These are phyloP conservation scores for Dactylellina leptospora DNA, from an alignment of 2,329 filamentous ascomycete genomes.

Conservation along the genomic window DNA sequence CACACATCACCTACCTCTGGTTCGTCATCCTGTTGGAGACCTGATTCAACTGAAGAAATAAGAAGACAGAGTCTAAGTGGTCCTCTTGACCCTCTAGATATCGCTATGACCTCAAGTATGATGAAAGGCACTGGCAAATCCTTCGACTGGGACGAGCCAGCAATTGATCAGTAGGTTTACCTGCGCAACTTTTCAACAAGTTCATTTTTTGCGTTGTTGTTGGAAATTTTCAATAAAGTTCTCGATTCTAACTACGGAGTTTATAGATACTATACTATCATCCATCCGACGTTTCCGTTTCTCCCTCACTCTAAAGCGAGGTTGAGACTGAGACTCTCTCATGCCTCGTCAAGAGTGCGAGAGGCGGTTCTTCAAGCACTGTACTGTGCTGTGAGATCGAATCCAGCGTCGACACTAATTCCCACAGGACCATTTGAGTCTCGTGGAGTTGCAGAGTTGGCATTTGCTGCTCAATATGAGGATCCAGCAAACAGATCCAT, in stretches of 20 bases:
- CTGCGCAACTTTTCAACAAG: not conserved
- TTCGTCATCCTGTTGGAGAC: slow-evolving; percentile 57
- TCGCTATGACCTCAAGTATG: slow-evolving; percentile 56
- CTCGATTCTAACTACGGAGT: slow-evolving; percentile 54
- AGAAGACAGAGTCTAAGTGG: slow-evolving; percentile 59
- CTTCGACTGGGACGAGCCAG: slow-evolving; percentile 63
- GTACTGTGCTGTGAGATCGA: slow-evolving; percentile 68
- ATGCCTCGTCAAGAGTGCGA: slow-evolving; percentile 68
- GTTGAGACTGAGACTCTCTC: slow-evolving; percentile 68
- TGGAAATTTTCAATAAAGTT: slow-evolving; percentile 24
- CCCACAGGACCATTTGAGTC: slow-evolving; percentile 59
- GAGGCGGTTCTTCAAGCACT: slow-evolving; percentile 73
- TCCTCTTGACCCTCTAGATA: slow-evolving; percentile 56
- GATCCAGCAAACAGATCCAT: slow-evolving; percentile 61
- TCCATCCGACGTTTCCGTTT: slow-evolving; percentile 74
- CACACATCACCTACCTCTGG: slow-evolving; percentile 54
- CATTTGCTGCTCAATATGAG: slow-evolving; percentile 63
- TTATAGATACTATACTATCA: slow-evolving; percentile 69
- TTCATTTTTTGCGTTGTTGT: slow-evolving; percentile 45
- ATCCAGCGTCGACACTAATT: slow-evolving; percentile 60
- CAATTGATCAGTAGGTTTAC: slow-evolving; percentile 61
- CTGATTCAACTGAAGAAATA: slow-evolving; percentile 30
- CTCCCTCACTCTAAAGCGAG: slow-evolving; percentile 68
- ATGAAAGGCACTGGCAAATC: slow-evolving; percentile 56
- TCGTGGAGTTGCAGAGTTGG: slow-evolving; percentile 62